phyloP scores from a whole-genome alignment of 306 rosid genomes.

The Citrullus amarus region DNA sequence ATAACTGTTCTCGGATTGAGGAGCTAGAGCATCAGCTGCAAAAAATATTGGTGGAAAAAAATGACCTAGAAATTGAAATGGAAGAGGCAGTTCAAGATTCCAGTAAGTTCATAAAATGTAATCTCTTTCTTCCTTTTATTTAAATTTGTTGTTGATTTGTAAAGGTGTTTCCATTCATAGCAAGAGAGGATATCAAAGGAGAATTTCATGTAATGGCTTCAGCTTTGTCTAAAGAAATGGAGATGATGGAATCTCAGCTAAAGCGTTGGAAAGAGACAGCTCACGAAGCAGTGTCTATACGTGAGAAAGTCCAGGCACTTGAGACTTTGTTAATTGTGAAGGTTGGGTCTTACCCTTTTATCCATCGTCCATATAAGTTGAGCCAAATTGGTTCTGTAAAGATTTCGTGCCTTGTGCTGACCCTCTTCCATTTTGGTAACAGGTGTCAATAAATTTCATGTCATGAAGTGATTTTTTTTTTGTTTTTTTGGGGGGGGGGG shows the following conservation, averaged over 20 bases:
- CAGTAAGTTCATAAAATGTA: conserved; percentile 27
- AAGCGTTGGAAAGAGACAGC: conserved; percentile 89
- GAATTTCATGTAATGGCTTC: conserved; percentile 91
- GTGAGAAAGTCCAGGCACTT: conserved; percentile 56
- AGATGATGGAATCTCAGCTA: conserved; percentile 84
- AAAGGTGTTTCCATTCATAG: conserved; percentile 34
- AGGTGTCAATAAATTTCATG: not conserved
- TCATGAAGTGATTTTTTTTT: not conserved
- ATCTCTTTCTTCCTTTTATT: conserved; percentile 14
- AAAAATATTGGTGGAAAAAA: conserved; percentile 53
- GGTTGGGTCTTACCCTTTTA: conserved; percentile 27
- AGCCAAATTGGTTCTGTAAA: not conserved
- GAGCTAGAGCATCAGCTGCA: conserved; percentile 79
- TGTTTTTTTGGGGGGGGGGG: too few relatives aligned
- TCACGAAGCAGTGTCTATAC: conserved; percentile 59
- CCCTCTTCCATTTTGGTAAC: not conserved
- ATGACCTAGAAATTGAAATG: conserved; percentile 66
- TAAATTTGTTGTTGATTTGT: conserved; percentile 17
- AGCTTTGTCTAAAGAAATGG: conserved; percentile 89
- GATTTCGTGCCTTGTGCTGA: not conserved
- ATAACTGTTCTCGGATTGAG: conserved; percentile 40
- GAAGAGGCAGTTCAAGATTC: conserved; percentile 86
- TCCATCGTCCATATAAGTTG: not conserved
- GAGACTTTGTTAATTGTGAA: conserved; percentile 38
- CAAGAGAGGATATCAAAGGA: conserved; percentile 78